Conservation (phyloP, 257 asterid genomes). For the Gardenia jasminoides region DNA sequence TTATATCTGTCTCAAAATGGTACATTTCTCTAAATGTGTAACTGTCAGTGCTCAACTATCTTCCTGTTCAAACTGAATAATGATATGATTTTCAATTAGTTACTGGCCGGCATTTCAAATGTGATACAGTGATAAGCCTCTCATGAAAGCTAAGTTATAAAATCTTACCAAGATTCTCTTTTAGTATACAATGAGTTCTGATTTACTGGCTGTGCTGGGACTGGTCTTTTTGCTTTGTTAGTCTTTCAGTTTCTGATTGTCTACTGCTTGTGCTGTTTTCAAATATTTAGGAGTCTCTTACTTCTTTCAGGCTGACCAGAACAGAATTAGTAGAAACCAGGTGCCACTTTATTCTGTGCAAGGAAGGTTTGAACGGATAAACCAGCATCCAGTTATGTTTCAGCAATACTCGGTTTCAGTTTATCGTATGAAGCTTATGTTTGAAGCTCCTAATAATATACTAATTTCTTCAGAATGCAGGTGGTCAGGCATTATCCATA, state of each 20-base stretch:
- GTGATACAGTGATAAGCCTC: background rate
- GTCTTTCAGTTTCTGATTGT: background rate
- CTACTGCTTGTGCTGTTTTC: background rate
- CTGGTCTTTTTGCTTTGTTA: background rate
- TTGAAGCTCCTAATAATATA: constrained; percentile 25
- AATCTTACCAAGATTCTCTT: background rate
- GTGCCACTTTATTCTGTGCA: constrained; percentile 86
- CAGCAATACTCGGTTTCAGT: constrained; percentile 22
- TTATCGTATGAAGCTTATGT: constrained; percentile 12
- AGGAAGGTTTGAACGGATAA: constrained; percentile 96
- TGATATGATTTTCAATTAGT: background rate
- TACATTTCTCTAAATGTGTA: background rate
- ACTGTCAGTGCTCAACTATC: background rate
- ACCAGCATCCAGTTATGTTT: constrained; percentile 92
- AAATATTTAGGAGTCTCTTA: background rate
- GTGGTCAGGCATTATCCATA: constrained; percentile 79
- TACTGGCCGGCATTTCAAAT: background rate
- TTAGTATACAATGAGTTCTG: background rate
- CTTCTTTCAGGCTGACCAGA: constrained; percentile 80
- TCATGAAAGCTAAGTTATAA: background rate
- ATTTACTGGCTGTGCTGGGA: background rate
- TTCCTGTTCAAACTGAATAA: background rate
- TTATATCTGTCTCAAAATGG: background rate
- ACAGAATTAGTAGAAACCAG: constrained; percentile 76
- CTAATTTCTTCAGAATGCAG: constrained; percentile 64